Base-by-base conservation (phyloP, 768 basidiomycete species). In the Boletus reticuloceps region DNA sequence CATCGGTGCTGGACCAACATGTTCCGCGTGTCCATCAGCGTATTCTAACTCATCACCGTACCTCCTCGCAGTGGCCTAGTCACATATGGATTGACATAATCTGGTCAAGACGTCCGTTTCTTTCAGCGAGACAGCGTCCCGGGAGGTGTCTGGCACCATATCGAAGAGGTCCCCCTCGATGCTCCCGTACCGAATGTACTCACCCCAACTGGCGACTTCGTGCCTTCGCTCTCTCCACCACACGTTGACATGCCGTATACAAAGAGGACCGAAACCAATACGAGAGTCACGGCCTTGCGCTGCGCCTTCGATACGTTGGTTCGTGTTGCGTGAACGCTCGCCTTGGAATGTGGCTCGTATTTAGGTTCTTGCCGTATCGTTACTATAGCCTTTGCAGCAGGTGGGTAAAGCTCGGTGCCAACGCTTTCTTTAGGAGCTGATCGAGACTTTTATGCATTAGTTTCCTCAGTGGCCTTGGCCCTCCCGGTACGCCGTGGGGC, bases 401-500 rank as follows among this genome's bases (percentile, higher is more conserved):
- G 55, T 55, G 16, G 1, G 46, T 25, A 2, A n/a, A 19, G 8
- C 1, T 3, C n/a, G 5, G 17, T 4, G 16, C 52, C 17, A 9
- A 14, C 17, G 27, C 11, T 11, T 47, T 31, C 14, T n/a, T 9
- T 25, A 25, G 25, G 4, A 25, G 25, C 25, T 3, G 13, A 41
- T n/a, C n/a, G n/a, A n/a, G n/a, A n/a, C n/a, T n/a, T n/a, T n/a
- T 5, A 14, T 6, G 13, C 13, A 9, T 25, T 36, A n/a, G n/a
- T n/a, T n/a, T n/a, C n/a, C n/a, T n/a, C n/a, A 54, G 8, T 63
- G 61, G 61, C 61, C 52, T 6, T 63, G 61, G 54, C 61, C 62
- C n/a, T 22, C 13, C 44, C 1, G 58, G 54, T 13, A 63, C 54
- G 25, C 51, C 10, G 34, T 63, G 61, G 54, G 57, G 32, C 4